Evolutionary conservation across 1,284 basidiomycete genomes (phyloP).

Genomic region (Papiliotrema laurentii): DNA sequence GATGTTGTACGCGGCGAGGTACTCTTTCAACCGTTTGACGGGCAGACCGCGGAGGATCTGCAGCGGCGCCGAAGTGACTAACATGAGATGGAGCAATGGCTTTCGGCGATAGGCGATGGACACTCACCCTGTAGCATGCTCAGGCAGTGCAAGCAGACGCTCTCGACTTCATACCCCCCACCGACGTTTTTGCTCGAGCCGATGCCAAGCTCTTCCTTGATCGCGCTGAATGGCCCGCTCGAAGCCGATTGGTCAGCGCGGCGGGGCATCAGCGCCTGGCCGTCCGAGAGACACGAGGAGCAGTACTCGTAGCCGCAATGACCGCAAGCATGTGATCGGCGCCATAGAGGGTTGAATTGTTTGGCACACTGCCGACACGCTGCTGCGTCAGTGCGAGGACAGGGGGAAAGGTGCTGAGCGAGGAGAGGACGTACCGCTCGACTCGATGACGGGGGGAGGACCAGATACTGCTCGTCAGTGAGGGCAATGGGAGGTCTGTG

Average conservation of each 20-base stretch:
- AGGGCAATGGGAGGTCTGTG: slow-evolving; percentile 11
- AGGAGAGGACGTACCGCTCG: slow-evolving; percentile 26
- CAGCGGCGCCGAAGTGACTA: slow-evolving; percentile 43
- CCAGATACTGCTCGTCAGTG: slow-evolving; percentile 40
- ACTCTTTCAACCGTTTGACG: slow-evolving; percentile 45
- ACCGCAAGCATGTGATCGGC: slow-evolving; percentile 38
- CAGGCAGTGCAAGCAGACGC: slow-evolving; percentile 41
- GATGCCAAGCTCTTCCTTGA: slow-evolving; percentile 25
- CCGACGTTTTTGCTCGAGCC: slow-evolving; percentile 17
- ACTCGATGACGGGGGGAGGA: slow-evolving; percentile 42
- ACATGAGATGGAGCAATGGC: too few species aligned
- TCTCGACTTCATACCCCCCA: slow-evolving; percentile 42
- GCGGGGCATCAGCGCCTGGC: slow-evolving; percentile 47
- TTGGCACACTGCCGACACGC: slow-evolving; percentile 44
- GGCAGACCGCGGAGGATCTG: slow-evolving; percentile 37
- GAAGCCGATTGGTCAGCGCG: slow-evolving; percentile 9
- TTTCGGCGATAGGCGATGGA: background rate
- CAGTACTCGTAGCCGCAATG: slow-evolving; percentile 49
- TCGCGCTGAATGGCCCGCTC: slow-evolving; percentile 14
- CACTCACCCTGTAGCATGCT: slow-evolving; percentile 44
- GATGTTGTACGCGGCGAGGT: slow-evolving; percentile 43
- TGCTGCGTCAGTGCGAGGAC: slow-evolving; percentile 8
- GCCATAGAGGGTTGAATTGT: slow-evolving; percentile 42
- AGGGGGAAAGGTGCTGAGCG: background rate
- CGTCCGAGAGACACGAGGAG: slow-evolving; percentile 37